Conservation (phyloP, 176 grass and related monocot species). For the Elymus sibiricus region DNA sequence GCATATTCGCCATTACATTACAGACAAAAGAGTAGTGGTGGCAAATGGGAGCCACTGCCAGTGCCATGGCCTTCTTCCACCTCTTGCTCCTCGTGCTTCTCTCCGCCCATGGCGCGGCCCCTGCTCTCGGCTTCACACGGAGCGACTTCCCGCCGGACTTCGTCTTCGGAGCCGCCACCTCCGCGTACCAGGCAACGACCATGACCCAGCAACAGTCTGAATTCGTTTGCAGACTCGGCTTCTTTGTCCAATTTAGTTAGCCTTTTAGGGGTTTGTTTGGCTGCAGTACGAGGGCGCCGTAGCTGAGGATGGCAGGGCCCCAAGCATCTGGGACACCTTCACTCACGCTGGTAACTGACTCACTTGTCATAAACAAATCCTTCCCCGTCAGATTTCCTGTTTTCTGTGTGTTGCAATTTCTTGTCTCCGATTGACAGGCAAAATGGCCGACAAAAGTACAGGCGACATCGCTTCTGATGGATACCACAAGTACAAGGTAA, state of each 20-base stretch:
- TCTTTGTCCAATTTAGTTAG: no score
- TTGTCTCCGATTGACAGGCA: background rate
- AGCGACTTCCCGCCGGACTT: background rate
- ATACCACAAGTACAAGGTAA: conserved; percentile 25
- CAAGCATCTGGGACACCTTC: conserved; percentile 33
- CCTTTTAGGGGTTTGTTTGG: background rate
- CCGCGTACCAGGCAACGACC: background rate
- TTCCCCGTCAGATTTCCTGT: background rate
- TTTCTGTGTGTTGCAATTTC: background rate
- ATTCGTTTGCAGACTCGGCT: no score
- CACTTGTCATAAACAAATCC: background rate
- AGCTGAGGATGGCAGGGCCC: conserved; percentile 23
- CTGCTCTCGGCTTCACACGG: background rate
- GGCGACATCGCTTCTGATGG: background rate
- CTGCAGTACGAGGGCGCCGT: background rate
- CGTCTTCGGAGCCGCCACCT: background rate
- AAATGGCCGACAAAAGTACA: background rate
- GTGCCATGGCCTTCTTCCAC: no score
- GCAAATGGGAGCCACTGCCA: no score
- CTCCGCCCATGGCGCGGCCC: background rate
- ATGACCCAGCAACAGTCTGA: no score
- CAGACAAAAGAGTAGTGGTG: no score
- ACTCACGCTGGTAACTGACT: background rate
- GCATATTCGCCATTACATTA: no score
- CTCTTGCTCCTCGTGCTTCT: background rate